Base-by-base conservation (phyloP, 805 yeast species). In the Suhomyces tanzawaensis region DNA sequence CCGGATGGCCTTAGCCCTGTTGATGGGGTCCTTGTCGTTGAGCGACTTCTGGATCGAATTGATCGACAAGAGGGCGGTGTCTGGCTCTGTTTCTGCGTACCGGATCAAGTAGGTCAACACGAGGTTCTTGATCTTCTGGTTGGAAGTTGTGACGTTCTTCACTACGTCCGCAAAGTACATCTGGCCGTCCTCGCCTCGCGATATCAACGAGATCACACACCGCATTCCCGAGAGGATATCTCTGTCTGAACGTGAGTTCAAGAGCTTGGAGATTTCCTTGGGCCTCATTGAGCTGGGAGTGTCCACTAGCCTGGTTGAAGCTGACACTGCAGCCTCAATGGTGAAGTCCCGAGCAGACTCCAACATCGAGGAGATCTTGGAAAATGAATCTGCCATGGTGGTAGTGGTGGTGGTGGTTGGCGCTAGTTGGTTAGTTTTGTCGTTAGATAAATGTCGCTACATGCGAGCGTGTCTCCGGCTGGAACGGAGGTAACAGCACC, bases 41-140 rank as follows among this genome's bases (percentile, higher is more conserved):
- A 91, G 62, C 1, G 87, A 73, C 60, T 85, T 88, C 58, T 93
- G 99, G 34, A 93, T 85, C 1, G 97, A 85, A 59, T 93, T 93
- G 47, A 93, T 85, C 1, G 96, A 80, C 32, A 93, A 69, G 15
- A 93, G 71, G 2, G 98, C 93, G n/a, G 86, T 74, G 57, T 90
- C 95, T 7, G 93, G 96, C 48, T 87, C 90, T 39, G 70, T 60
- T 45, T 87, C 95, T 17, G 95, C 93, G 57, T 79, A 88, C 39
- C 85, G 72, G 29, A 81, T 65, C 34, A 93, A 63, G 49, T 86
- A 87, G 1, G 83, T 70, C 60, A 86, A 79, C 2, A 89, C 96
- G 56, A 91, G 70, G 48, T 82, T 79, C 42, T 86, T 77, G 19
- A 87, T 76, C 45, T 80, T 82, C 26, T 77, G 55, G 33, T 66